Percentiles rank a stretch among this genome's conserved stretches.
phyloP scores from a whole-genome alignment of 768 basidiomycete genomes.

The Lentinula edodes region DNA sequence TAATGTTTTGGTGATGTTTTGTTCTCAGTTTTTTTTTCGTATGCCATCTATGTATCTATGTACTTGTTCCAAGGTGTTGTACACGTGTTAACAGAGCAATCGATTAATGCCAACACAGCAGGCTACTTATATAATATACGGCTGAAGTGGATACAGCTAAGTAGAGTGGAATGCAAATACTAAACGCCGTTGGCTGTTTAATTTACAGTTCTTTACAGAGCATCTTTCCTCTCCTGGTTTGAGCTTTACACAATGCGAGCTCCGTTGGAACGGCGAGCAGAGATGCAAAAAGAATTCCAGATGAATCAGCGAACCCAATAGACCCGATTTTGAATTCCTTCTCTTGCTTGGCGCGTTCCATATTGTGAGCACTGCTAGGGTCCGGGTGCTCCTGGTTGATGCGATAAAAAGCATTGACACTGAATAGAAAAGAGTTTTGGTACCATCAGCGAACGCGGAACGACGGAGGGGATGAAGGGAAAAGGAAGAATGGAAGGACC shows the following conservation, averaged over 20 bases:
- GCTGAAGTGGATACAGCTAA: too few relatives aligned
- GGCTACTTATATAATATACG: too few relatives aligned
- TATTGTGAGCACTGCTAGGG: conserved; percentile 37
- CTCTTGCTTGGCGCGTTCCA: conserved; percentile 65
- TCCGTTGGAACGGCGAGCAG: conserved; percentile 71
- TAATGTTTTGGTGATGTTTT: too few relatives aligned
- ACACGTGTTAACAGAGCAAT: too few relatives aligned
- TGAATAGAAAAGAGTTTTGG: conserved; percentile 17
- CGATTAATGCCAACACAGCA: too few relatives aligned
- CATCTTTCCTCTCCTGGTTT: conserved; percentile 63
- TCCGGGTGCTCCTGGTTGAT: conserved; percentile 69
- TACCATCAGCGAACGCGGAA: not conserved
- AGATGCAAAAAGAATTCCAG: conserved; percentile 64
- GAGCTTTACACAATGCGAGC: conserved; percentile 66
- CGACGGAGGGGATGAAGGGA: not conserved
- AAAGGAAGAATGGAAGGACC: not conserved
- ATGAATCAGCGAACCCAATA: conserved; percentile 80
- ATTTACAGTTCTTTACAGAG: conserved; percentile 60
- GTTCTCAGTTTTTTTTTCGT: too few relatives aligned
- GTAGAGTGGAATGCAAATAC: too few relatives aligned
- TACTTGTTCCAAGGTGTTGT: too few relatives aligned
- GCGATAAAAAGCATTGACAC: conserved; percentile 83
- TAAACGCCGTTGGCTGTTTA: too few relatives aligned
- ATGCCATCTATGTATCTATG: too few relatives aligned
- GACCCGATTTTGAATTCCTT: conserved; percentile 89